These are phyloP conservation scores for Pholiota molesta DNA, from an alignment of 768 basidiomycete genomes.

Conservation along the genomic window DNA sequence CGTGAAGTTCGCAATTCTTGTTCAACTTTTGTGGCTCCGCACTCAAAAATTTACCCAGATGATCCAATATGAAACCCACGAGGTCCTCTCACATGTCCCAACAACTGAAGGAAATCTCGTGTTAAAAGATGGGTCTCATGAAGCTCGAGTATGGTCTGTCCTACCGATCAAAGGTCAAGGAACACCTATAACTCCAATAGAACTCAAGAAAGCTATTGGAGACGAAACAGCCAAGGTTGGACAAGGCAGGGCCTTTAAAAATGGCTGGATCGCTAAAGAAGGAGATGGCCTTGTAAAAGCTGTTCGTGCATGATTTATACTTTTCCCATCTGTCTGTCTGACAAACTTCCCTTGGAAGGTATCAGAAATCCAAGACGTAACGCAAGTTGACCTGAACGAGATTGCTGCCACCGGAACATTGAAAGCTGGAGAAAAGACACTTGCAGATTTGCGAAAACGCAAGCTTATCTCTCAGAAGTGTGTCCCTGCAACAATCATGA, in stretches of 20 bases:
- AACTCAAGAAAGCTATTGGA: constrained; percentile 78
- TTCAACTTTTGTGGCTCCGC: neutral
- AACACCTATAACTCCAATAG: constrained; percentile 60
- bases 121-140: constrained; percentile 84
- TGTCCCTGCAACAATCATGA: neutral
- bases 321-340: constrained; percentile 11
- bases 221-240: constrained; percentile 92
- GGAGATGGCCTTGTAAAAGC: constrained; percentile 84
- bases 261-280: constrained; percentile 94
- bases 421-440: constrained; percentile 73
- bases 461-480: constrained; percentile 88
- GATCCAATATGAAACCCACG: constrained; percentile 79
- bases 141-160: constrained; percentile 91
- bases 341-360: constrained; percentile 43
- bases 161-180: constrained; percentile 75
- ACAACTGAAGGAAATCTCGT: constrained; percentile 86
- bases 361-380: constrained; percentile 68
- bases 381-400: constrained; percentile 73
- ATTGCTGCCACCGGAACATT: constrained; percentile 75
- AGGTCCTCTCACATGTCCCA: constrained; percentile 70
- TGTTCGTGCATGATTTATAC: constrained; percentile 48
- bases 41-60: constrained; percentile 53
- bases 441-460: constrained; percentile 89
- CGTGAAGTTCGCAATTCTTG: constrained; percentile 64
- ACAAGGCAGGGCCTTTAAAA: constrained; percentile 95